These are phyloP conservation scores for Herpetomonas samuelpessoai DNA, from an alignment of 208 protist species.

Conservation along the genomic window DNA sequence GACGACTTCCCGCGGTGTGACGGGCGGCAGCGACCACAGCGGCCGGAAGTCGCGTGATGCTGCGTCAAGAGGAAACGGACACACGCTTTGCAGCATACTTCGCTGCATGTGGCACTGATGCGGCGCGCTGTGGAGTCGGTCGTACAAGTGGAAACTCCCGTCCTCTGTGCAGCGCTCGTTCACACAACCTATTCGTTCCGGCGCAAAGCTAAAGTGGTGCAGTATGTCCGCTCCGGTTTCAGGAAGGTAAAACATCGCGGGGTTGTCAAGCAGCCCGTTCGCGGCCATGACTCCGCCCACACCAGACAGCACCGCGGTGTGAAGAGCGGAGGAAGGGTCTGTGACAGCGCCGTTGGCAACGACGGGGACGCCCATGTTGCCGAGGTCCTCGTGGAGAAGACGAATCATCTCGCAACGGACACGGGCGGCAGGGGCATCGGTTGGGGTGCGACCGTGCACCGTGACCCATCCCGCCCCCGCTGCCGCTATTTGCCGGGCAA, in stretches of 20 bases:
- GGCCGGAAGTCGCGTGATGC: not conserved
- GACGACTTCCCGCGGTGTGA: slow-evolving; percentile 65
- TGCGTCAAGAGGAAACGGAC: not conserved
- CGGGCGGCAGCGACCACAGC: slow-evolving; percentile 5
- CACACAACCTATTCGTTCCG: too few relatives aligned
- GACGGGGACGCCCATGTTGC: slow-evolving; percentile 44
- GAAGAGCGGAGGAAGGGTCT: slow-evolving; percentile 45
- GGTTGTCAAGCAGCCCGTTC: slow-evolving; percentile 82
- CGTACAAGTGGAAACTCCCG: not conserved
- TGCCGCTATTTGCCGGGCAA: slow-evolving; percentile 73
- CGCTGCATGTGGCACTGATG: too few relatives aligned
- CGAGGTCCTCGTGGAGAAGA: slow-evolving; percentile 54
- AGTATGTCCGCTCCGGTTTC: not conserved
- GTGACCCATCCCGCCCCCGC: slow-evolving; percentile 81
- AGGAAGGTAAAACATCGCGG: slow-evolving; percentile 55
- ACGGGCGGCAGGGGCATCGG: slow-evolving; percentile 39
- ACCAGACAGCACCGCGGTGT: slow-evolving; percentile 39
- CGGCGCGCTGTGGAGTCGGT: too few relatives aligned
- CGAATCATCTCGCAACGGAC: slow-evolving; percentile 63
- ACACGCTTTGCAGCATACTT: too few relatives aligned
- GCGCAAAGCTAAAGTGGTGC: slow-evolving; percentile 12
- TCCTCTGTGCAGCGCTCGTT: too few relatives aligned
- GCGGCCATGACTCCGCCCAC: slow-evolving; percentile 80
- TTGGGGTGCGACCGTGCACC: slow-evolving; percentile 83
- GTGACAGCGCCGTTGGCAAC: slow-evolving; percentile 83